Base-by-base conservation (phyloP, 768 basidiomycete species). In the Tulasnella sp. region DNA sequence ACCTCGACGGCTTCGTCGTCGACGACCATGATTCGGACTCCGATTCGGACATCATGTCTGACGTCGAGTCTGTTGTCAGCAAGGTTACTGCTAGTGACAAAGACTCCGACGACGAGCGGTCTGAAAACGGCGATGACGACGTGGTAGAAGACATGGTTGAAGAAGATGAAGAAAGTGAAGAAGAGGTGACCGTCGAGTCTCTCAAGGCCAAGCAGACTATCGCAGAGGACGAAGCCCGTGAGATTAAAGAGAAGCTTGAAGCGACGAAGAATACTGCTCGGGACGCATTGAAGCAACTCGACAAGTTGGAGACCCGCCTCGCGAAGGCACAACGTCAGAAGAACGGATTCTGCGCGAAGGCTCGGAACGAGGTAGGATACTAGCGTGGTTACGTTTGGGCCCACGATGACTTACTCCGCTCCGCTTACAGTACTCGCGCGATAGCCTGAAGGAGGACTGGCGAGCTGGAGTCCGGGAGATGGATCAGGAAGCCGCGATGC, bases 301-400 rank as follows among this genome's bases (percentile, higher is more conserved):
- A 81, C 2, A 82, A 58, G 2, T 75, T 84, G 31, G 87, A 88
- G 79, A 88, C 86, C 80, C 81, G 79, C 75, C 77, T 83, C 31
- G 76, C 45, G 39, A 82, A 81, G 64, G 78, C 80, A 0, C 83
- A 84, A 75, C 78, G 83, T 78, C 86, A 88, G 76, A 90, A 90
- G 83, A 90, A 90, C 77, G 88, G 85, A 0, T 89, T 88, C 79
- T 90, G 89, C 79, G 88, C 89, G 0, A 79, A 86, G 75, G 88
- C 87, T 80, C 85, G 89, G 6, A 88, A 88, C 2, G 87, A 88
- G 82, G 88, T 88, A 68, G 77, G 81, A 15, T 71, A 67, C 0
- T 11, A 19, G 29, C 19, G n/a, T n/a, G n/a, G n/a, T n/a, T n/a
- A n/a, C n/a, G n/a, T n/a, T n/a, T n/a, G n/a, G n/a, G n/a, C 22